phyloP scores from a whole-genome alignment of 805 yeast species.

The Wickerhamomyces xylosicus region DNA sequence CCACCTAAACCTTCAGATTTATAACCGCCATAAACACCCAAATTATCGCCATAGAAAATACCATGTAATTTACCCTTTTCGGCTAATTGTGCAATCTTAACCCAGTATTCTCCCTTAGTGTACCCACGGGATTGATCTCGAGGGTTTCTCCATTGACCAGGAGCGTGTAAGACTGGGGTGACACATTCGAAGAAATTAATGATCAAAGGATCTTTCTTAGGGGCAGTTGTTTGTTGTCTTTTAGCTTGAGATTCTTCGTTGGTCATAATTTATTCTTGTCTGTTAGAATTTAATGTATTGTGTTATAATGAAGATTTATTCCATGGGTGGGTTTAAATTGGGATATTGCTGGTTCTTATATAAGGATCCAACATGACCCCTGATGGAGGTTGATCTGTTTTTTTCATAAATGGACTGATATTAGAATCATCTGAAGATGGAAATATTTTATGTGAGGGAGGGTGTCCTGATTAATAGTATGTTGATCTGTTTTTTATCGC shows the following conservation, averaged over 20 bases:
- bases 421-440: no score
- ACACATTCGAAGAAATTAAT: constrained; percentile 17
- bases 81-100: constrained; percentile 27
- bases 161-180: constrained; percentile 18
- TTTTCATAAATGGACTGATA: no score
- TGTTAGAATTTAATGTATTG: no score
- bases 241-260: constrained; percentile 2
- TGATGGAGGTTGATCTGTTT: no score
- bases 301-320: not conserved
- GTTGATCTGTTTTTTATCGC: no score
- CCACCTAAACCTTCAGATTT: constrained; percentile 21
- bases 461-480: no score
- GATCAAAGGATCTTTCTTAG: constrained; percentile 11
- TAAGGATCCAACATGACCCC: no score
- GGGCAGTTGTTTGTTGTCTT: constrained; percentile 6
- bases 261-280: no score
- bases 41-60: constrained; percentile 29
- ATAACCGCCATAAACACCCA: constrained; percentile 31
- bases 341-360: no score
- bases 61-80: constrained; percentile 31
- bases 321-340: not conserved
- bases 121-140: constrained; percentile 16
- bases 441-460: no score
- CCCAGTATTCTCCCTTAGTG: constrained; percentile 26
- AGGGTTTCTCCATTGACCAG: constrained; percentile 20